phyloP scores from a whole-genome alignment of 2,329 filamentous ascomycete species.

The Dactylonectria macrodidyma region DNA sequence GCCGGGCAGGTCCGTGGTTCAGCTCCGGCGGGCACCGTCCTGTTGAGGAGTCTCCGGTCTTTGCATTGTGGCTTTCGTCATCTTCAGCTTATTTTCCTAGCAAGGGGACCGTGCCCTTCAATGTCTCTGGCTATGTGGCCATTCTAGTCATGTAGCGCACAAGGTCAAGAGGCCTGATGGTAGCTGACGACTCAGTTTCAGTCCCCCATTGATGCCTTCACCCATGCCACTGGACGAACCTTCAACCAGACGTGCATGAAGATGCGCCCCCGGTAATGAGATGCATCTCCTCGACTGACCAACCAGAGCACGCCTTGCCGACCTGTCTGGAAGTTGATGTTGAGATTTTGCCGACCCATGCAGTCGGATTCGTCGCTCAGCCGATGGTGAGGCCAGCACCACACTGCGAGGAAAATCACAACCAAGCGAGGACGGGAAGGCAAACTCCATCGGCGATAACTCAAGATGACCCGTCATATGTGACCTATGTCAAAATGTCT shows the following conservation, averaged over 20 bases:
- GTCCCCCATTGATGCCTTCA: slow-evolving; percentile 27
- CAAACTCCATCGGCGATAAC: slow-evolving; percentile 14
- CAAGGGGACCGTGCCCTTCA: slow-evolving; percentile 25
- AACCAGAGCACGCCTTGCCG: slow-evolving; percentile 20
- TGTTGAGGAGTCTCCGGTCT: slow-evolving; percentile 9
- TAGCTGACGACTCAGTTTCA: slow-evolving; percentile 18
- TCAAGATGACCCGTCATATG: slow-evolving; percentile 27
- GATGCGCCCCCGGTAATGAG: slow-evolving; percentile 27
- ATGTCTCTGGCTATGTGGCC: slow-evolving; percentile 5
- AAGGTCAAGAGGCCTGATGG: neutral
- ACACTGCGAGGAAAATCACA: slow-evolving; percentile 24
- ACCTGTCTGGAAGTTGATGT: slow-evolving; percentile 26
- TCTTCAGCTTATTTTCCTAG: slow-evolving; percentile 26
- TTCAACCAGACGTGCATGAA: slow-evolving; percentile 22
- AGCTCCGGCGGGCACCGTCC: slow-evolving; percentile 26
- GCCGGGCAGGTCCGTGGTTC: slow-evolving; percentile 29
- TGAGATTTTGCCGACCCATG: slow-evolving; percentile 34
- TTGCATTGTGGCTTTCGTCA: slow-evolving; percentile 26
- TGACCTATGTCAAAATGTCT: slow-evolving; percentile 29
- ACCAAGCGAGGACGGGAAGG: slow-evolving; percentile 18
- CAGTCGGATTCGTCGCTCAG: slow-evolving; percentile 31
- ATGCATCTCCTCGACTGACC: slow-evolving; percentile 30
- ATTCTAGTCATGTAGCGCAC: slow-evolving; percentile 6
- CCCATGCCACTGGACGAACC: slow-evolving; percentile 32
- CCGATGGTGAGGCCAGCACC: slow-evolving; percentile 18